Evolutionary conservation across 305 asterid genomes (phyloP), one percentile per base, ranked within the genome.

Genomic region (Fraxinus paxiana): DNA sequence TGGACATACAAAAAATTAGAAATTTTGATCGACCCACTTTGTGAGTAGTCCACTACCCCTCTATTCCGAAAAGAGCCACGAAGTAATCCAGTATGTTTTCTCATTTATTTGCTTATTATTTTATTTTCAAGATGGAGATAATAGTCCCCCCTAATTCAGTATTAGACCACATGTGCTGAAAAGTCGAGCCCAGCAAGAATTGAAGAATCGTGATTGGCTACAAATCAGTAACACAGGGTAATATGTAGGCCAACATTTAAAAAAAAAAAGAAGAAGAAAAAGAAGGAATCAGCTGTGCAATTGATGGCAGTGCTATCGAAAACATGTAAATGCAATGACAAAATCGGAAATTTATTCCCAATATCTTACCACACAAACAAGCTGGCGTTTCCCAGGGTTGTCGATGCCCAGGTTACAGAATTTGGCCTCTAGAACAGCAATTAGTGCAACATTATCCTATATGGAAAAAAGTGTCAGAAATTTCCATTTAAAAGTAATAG

Each of bases 381-480:
- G 98, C 88, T 96, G 99, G 75, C 96, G 98, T 87, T 92, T 92
- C 67, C 94, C 96, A 24, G 91, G 93, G 83, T 91, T 90, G 77
- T 96, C 98, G 85, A 85, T 75, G 26, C 91, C 93, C 86, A 92
- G 97, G 91, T 90, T 94, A 84, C 86, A 85, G 84, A 90, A 90
- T 90, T 92, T 96, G 82, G 97, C 99, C 85, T 92, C 98, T 82
- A 96, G 92, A 82, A 94, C 98, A 71, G 91, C 87, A 83, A 96
- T 92, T 75, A 92, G 88, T 12, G 98, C 97, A 80, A 92, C 90
- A 81, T 96, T 96, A 87, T 96, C 99, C 99, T 96, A 90, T 80
- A 80, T 73, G 79, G 74, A 41, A 70, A 61, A 46, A 70, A 34
- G 35, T 41, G 59, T 76, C 77, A 76, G 48, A 37, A 71, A 78